Conservation (phyloP, 2,329 filamentous ascomycete genomes). For the Aphanocladium album region DNA sequence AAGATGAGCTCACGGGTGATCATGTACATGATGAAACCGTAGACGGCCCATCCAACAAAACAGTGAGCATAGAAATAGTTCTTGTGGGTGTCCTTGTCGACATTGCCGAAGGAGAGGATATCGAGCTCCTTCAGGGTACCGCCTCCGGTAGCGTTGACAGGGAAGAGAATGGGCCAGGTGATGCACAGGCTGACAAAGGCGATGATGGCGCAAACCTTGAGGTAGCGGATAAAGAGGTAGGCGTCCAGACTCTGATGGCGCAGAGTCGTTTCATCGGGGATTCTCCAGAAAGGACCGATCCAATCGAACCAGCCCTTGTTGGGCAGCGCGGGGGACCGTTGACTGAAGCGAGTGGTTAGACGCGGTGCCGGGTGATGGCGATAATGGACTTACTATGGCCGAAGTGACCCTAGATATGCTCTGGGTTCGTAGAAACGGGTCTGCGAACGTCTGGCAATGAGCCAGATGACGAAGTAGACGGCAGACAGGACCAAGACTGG, state of each 20-base stretch:
- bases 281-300: conserved; percentile 56
- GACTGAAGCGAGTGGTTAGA: conserved; percentile 28
- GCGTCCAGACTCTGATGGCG: conserved; percentile 85
- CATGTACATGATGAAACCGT: conserved; percentile 82
- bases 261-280: conserved; percentile 71
- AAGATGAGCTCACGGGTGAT: conserved; percentile 87
- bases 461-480: conserved; percentile 47
- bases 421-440: conserved; percentile 53
- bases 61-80: conserved; percentile 74
- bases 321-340: conserved; percentile 52
- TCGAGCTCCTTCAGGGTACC: conserved; percentile 59
- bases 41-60: conserved; percentile 77
- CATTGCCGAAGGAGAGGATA: conserved; percentile 34
- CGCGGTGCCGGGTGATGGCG: neutral
- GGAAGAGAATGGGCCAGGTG: conserved; percentile 80
- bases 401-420: conserved; percentile 44
- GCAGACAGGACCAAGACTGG: conserved; percentile 46
- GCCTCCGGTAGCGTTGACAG: conserved; percentile 78
- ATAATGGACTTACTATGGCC: conserved; percentile 39
- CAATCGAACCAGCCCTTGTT: conserved; percentile 54
- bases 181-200: conserved; percentile 57
- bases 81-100: conserved; percentile 48
- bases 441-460: conserved; percentile 42
- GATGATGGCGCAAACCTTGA: conserved; percentile 11
- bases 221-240: conserved; percentile 50